These are phyloP conservation scores for Penicillium fimorum DNA, from an alignment of 495 filamentous ascomycete species.

Conservation along the genomic window DNA sequence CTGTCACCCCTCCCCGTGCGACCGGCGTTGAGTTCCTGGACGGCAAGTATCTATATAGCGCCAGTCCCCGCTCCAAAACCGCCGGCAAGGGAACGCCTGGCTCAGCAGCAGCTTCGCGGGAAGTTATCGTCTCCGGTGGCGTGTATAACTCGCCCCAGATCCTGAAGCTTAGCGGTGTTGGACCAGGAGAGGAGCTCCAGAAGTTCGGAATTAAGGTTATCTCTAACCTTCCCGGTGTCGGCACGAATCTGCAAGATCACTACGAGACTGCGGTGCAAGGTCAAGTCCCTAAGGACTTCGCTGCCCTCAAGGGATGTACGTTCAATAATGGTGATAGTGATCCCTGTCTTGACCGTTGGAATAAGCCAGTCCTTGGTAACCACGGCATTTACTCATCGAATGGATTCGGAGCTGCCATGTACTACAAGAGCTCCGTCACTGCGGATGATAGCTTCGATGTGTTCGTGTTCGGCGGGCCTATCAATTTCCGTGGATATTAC, in stretches of 20 bases:
- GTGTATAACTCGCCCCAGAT: slow-evolving; percentile 62
- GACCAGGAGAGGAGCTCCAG: slow-evolving; percentile 50
- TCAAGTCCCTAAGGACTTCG: slow-evolving; percentile 41
- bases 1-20: slow-evolving; percentile 46
- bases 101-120: slow-evolving; percentile 48
- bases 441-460: slow-evolving; percentile 46
- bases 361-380: slow-evolving; percentile 32
- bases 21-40: slow-evolving; percentile 63
- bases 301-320: slow-evolving; percentile 26
- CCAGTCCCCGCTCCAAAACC: slow-evolving; percentile 43
- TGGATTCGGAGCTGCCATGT: slow-evolving; percentile 47
- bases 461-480: slow-evolving; percentile 53
- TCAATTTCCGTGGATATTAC: slow-evolving; percentile 47
- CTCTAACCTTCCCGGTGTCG: slow-evolving; percentile 59
- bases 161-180: slow-evolving; percentile 64
- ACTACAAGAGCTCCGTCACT: slow-evolving; percentile 43
- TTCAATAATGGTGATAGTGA: slow-evolving; percentile 25
- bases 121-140: slow-evolving; percentile 61
- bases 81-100: slow-evolving; percentile 41
- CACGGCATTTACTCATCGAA: slow-evolving; percentile 50
- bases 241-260: slow-evolving; percentile 65
- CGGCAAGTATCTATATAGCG: slow-evolving; percentile 58
- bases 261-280: slow-evolving; percentile 55
- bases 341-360: slow-evolving; percentile 48
- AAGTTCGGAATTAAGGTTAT: slow-evolving; percentile 52